Percentiles rank a stretch among this genome's conserved stretches.
phyloP scores from a whole-genome alignment of 2,329 filamentous ascomycete genomes.

The Colletotrichum sp. region DNA sequence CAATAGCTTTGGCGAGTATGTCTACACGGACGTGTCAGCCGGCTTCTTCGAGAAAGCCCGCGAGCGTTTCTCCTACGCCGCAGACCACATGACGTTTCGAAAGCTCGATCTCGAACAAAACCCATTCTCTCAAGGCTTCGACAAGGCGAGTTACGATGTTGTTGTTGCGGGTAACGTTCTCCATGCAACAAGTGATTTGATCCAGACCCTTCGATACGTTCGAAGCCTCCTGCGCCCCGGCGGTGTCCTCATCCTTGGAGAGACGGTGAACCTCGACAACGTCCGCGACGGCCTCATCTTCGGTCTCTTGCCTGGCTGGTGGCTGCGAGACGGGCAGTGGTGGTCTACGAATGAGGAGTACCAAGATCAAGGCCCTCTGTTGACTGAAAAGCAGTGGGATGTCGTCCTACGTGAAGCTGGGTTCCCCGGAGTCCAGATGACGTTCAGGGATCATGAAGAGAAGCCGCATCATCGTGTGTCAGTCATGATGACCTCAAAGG shows the following conservation, averaged over 20 bases:
- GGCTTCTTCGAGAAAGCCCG: slow-evolving; percentile 44
- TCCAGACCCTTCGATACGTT: slow-evolving; percentile 23
- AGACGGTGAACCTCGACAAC: slow-evolving; percentile 22
- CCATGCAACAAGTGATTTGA: slow-evolving; percentile 32
- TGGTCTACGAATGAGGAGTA: slow-evolving; percentile 9
- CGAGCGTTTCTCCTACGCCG: slow-evolving; percentile 28
- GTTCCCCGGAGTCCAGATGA: slow-evolving; percentile 25
- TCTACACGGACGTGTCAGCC: slow-evolving; percentile 49
- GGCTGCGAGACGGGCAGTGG: slow-evolving; percentile 27
- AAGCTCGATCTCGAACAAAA: slow-evolving; percentile 36
- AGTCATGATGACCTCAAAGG: not conserved
- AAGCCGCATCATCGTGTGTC: not conserved
- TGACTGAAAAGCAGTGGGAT: slow-evolving; percentile 27
- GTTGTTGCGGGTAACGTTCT: slow-evolving; percentile 36
- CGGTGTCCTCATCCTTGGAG: slow-evolving; percentile 29
- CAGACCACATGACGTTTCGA: slow-evolving; percentile 23
- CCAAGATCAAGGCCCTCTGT: slow-evolving; percentile 24
- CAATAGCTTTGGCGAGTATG: slow-evolving; percentile 33
- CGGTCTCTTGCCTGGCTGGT: slow-evolving; percentile 42
- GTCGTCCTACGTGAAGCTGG: slow-evolving; percentile 19
- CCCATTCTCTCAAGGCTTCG: slow-evolving; percentile 35
- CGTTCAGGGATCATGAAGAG: slow-evolving; percentile 25
- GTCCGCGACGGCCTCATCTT: slow-evolving; percentile 28
- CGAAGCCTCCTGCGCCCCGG: slow-evolving; percentile 29
- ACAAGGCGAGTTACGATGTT: slow-evolving; percentile 35